Conservation (phyloP, 805 yeast genomes). For the Candida rishiriensis region DNA sequence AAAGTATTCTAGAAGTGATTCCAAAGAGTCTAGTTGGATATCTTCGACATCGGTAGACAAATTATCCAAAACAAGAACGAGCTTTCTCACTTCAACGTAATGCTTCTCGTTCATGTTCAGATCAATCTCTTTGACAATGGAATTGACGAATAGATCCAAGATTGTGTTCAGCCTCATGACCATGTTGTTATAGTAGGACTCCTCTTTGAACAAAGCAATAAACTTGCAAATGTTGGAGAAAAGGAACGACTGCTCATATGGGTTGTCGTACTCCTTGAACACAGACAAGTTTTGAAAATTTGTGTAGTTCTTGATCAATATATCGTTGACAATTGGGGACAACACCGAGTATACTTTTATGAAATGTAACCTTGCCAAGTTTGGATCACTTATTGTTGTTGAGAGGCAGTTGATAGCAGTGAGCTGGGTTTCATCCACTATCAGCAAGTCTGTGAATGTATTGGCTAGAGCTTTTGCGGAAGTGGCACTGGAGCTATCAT, state of each 20-base stretch:
- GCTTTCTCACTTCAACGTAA: conserved; percentile 31
- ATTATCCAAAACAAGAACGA: conserved; percentile 23
- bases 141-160: conserved; percentile 66
- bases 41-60: conserved; percentile 24
- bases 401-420: conserved; percentile 25
- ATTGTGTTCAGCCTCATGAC: conserved; percentile 43
- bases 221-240: conserved; percentile 28
- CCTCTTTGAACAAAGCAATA: conserved; percentile 19
- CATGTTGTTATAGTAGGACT: conserved; percentile 23
- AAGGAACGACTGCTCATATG: conserved; percentile 27
- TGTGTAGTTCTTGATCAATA: conserved; percentile 29
- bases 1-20: conserved; percentile 31
- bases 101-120: conserved; percentile 46
- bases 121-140: conserved; percentile 66
- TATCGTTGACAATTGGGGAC: conserved; percentile 27
- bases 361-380: conserved; percentile 23
- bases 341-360: conserved; percentile 24
- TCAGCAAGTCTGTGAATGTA: conserved; percentile 6
- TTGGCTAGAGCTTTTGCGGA: background rate
- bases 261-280: conserved; percentile 27
- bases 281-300: conserved; percentile 29
- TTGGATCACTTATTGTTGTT: conserved; percentile 19
- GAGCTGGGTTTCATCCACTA: conserved; percentile 14
- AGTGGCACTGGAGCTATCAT: background rate
- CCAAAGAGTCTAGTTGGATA: conserved; percentile 33